phyloP scores from a whole-genome alignment of 2,329 filamentous ascomycete species.

The Xylaria sp. region DNA sequence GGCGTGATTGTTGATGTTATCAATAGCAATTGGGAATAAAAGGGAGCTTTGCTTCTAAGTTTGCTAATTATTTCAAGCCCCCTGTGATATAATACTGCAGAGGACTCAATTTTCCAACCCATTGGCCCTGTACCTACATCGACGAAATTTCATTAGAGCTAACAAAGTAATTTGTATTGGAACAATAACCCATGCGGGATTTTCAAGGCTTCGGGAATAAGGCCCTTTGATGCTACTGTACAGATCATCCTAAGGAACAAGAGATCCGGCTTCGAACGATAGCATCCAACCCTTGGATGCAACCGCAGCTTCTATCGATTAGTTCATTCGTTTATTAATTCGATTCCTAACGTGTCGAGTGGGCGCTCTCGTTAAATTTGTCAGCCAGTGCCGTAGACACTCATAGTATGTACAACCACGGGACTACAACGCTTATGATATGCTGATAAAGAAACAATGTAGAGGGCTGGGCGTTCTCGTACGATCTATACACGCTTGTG shows the following conservation, averaged over 20 bases:
- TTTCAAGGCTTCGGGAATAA: neutral
- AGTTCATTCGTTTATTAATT: too few species aligned
- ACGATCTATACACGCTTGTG: neutral
- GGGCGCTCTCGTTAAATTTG: too few species aligned
- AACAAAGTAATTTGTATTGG: too few species aligned
- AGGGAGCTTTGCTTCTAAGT: neutral
- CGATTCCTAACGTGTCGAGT: too few species aligned
- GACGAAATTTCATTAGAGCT: too few species aligned
- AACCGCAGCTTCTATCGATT: neutral
- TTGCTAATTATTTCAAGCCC: neutral
- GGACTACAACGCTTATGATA: neutral
- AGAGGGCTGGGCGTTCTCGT: neutral
- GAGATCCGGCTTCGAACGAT: neutral
- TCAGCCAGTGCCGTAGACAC: too few species aligned
- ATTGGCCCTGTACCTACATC: too few species aligned
- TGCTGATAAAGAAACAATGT: neutral
- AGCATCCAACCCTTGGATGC: neutral
- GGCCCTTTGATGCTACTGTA: neutral
- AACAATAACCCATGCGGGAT: neutral
- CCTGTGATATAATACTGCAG: too few species aligned
- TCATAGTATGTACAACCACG: neutral
- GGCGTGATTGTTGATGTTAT: conserved; percentile 77
- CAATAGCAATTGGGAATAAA: conserved; percentile 58
- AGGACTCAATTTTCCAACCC: too few species aligned
- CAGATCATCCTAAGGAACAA: neutral